Base-by-base conservation (phyloP, 179 eudicot species). In the Sideroxylon spinosum region DNA sequence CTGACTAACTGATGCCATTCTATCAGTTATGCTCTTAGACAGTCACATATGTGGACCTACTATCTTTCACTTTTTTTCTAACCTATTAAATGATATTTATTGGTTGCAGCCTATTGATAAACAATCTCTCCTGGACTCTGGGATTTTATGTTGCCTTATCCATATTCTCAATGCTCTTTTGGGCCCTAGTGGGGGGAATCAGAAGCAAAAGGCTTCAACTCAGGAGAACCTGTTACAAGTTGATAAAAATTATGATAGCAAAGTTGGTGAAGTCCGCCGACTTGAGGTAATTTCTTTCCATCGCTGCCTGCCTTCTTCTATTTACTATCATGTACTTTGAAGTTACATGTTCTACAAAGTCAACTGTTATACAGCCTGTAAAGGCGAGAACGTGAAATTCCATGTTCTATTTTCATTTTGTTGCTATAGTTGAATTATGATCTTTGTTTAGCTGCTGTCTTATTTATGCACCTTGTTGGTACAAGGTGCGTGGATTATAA, bases 121-220 rank as follows among this genome's bases (percentile, higher is more conserved):
- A 85, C 99, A 96, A 80, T 90, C 99, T 78, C 98, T 94, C 80
- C 92, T 96, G 80, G 99, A 96, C 89, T 92, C 99, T 82, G 99
- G 99, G 80, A 92, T 96, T 50, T 78, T 96, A 57, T 90, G 97
- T 84, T 96, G 99, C 80, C 97, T 96, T 75, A 89, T 96, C 79
- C 86, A 90, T 86, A 85, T 96, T 77, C 88, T 96, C 68, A 90
- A 85, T 87, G 91, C 96, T 84, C 91, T 96, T 84, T 80, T 94
- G 89, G 89, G 87, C 76, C 84, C 92, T 68, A 78, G 69, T 86
- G 96, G 84, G 62, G 84, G 82, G 60, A 85, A 60, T 78, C 79
- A 55, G 73, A 79, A 82, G 37, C 80, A 81, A 71, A 86, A 77
- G 73, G 75, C 57, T 81, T 70, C 76, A 80, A 76, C 77, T 75